Evolutionary conservation across 2,329 filamentous ascomycete species (phyloP).

Genomic region (Fusarium ramigenum): DNA sequence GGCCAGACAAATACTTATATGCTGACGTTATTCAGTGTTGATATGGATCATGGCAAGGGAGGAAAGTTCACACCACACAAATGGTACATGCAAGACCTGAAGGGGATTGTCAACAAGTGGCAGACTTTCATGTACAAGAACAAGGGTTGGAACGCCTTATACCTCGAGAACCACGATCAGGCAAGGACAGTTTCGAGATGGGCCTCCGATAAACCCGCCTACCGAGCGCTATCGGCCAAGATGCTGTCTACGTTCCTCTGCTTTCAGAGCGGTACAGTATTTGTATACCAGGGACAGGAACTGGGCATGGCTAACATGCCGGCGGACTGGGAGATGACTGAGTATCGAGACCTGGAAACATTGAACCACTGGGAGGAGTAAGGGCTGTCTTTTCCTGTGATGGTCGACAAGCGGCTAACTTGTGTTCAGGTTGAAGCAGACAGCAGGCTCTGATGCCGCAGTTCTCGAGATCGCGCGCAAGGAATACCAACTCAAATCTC

Average conservation of each 20-base stretch:
- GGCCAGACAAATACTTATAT: no score
- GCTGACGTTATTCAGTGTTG: slow-evolving; percentile 49
- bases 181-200: slow-evolving; percentile 64
- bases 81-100: slow-evolving; percentile 31
- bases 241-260: slow-evolving; percentile 59
- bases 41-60: slow-evolving; percentile 61
- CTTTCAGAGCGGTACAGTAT: slow-evolving; percentile 58
- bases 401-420: neutral
- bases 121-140: slow-evolving; percentile 54
- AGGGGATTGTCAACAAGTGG: slow-evolving; percentile 50
- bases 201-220: slow-evolving; percentile 40
- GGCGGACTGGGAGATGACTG: slow-evolving; percentile 55
- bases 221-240: slow-evolving; percentile 56
- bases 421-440: neutral
- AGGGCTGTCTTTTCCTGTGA: neutral
- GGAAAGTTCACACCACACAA: slow-evolving; percentile 26
- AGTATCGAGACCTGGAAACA: slow-evolving; percentile 49
- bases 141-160: slow-evolving; percentile 66
- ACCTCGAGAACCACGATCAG: slow-evolving; percentile 72
- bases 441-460: neutral
- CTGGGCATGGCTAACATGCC: slow-evolving; percentile 68
- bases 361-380: slow-evolving; percentile 33
- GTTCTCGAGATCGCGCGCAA: slow-evolving; percentile 15
- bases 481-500: slow-evolving; percentile 28
- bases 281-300: slow-evolving; percentile 70